These are phyloP conservation scores for Lactifluus volemus DNA, from an alignment of 768 basidiomycete genomes.

Conservation along the genomic window DNA sequence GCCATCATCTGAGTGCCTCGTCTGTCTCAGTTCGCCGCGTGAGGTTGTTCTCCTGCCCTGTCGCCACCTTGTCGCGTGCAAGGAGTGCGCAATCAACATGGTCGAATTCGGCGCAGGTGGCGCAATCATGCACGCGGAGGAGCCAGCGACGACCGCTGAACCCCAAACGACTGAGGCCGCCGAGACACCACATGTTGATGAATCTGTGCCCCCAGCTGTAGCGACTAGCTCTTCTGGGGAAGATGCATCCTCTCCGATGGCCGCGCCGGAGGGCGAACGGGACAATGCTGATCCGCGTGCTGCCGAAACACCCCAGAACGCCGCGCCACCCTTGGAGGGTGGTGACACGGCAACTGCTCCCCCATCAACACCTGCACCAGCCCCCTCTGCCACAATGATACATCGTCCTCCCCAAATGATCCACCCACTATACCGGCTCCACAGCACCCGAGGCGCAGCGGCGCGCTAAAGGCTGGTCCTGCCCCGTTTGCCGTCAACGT, in stretches of 20 bases:
- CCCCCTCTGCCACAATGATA: slow-evolving; percentile 16
- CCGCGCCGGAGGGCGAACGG: not conserved
- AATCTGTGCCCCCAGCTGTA: slow-evolving; percentile 22
- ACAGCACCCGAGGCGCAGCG: slow-evolving; percentile 57
- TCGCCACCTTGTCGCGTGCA: slow-evolving; percentile 89
- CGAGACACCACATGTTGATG: slow-evolving; percentile 12
- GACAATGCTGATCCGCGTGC: not conserved
- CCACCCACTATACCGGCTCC: slow-evolving; percentile 18
- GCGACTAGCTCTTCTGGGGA: slow-evolving; percentile 23
- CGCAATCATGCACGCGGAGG: slow-evolving; percentile 55
- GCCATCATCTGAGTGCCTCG: slow-evolving; percentile 80
- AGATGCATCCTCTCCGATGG: not conserved
- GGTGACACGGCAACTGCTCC: slow-evolving; percentile 1
- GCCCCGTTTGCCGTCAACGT: slow-evolving; percentile 95
- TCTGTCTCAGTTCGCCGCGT: slow-evolving; percentile 80
- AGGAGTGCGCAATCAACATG: slow-evolving; percentile 95
- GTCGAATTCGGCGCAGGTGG: slow-evolving; percentile 95
- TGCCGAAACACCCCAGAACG: slow-evolving; percentile 7
- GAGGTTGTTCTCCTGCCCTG: slow-evolving; percentile 93
- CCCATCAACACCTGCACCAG: not conserved
- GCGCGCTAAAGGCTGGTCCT: slow-evolving; percentile 96
- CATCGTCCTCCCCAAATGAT: slow-evolving; percentile 10
- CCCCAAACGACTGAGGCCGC: slow-evolving; percentile 25
- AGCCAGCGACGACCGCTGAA: slow-evolving; percentile 27
- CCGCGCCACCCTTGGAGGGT: slow-evolving; percentile 14